phyloP scores from a whole-genome alignment of 2,329 filamentous ascomycete genomes.

The Trematosphaeria pertusa region DNA sequence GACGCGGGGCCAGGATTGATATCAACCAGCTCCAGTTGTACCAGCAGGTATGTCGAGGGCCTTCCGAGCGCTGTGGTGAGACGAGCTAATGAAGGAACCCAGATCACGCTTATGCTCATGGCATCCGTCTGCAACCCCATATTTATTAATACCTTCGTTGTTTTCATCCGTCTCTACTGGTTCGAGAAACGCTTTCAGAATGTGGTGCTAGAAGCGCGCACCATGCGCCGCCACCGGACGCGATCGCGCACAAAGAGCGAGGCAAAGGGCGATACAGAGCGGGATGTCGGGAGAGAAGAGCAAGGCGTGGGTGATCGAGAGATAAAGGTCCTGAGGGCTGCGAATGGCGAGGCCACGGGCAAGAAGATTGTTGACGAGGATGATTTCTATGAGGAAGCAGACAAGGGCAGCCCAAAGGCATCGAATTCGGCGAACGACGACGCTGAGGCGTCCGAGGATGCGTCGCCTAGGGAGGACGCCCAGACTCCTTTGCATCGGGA shows the following conservation, averaged over 20 bases:
- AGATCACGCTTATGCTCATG: conserved; percentile 59
- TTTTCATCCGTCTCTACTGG: conserved; percentile 94
- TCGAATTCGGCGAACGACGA: conserved; percentile 7
- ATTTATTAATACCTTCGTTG: conserved; percentile 69
- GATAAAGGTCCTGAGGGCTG: conserved; percentile 71
- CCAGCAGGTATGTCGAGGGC: conserved; percentile 55
- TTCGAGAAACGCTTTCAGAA: conserved; percentile 95
- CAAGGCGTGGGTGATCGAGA: conserved; percentile 69
- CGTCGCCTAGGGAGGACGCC: conserved; percentile 22
- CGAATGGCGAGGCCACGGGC: conserved; percentile 59
- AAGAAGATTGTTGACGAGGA: conserved; percentile 64
- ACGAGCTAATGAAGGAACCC: conserved; percentile 35
- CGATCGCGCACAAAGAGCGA: conserved; percentile 61
- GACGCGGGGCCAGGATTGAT: conserved; percentile 51
- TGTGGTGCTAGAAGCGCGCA: conserved; percentile 75
- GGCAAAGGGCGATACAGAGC: conserved; percentile 55
- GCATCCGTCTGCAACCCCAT: conserved; percentile 50
- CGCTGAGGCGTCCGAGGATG: conserved; percentile 16
- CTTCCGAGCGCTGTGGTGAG: neutral
- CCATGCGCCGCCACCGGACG: conserved; percentile 69
- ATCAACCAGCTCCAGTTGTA: conserved; percentile 56
- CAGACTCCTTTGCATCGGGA: conserved; percentile 48
- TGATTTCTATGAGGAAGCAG: conserved; percentile 56
- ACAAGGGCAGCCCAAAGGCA: conserved; percentile 41
- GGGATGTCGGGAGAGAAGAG: conserved; percentile 57